Conservation (phyloP, 176 grass and related monocot genomes). For the Oropetium thomaeum region DNA sequence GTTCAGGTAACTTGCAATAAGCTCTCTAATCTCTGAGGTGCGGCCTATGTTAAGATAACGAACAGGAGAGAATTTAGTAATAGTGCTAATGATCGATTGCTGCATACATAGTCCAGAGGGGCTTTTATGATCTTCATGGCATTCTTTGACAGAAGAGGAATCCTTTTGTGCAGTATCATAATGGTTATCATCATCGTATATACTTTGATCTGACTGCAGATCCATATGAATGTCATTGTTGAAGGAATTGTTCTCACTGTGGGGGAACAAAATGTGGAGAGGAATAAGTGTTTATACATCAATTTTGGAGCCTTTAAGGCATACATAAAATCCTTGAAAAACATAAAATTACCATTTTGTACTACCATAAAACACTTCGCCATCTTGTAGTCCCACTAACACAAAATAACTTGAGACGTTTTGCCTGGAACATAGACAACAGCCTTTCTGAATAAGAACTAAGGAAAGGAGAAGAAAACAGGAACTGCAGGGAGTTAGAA, state of each 20-base stretch:
- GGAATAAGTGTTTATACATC: not conserved
- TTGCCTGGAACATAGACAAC: conserved; percentile 53
- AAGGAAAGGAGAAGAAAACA: conserved; percentile 12
- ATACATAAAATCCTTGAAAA: conserved; percentile 27
- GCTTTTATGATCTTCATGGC: conserved; percentile 32
- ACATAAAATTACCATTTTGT: conserved; percentile 59
- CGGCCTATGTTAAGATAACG: conserved; percentile 47
- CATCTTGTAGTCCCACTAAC: conserved; percentile 48
- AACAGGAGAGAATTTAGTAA: conserved; percentile 59
- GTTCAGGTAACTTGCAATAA: conserved; percentile 47
- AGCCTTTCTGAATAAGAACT: conserved; percentile 18
- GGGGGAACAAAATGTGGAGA: conserved; percentile 1
- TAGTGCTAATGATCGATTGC: conserved; percentile 29
- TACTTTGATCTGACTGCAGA: conserved; percentile 6
- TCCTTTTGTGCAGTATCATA: conserved; percentile 29
- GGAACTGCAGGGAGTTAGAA: not conserved
- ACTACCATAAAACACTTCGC: conserved; percentile 20
- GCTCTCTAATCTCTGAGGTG: conserved; percentile 52
- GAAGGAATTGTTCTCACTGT: conserved; percentile 34
- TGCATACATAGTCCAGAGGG: conserved; percentile 31
- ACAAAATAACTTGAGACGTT: conserved; percentile 53
- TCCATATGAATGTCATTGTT: conserved; percentile 29
- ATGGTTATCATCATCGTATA: conserved; percentile 12
- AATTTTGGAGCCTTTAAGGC: conserved; percentile 24
- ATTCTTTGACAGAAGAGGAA: conserved; percentile 32